Conservation (phyloP, 352 stramenopile genomes). For the Lagenidium giganteum region DNA sequence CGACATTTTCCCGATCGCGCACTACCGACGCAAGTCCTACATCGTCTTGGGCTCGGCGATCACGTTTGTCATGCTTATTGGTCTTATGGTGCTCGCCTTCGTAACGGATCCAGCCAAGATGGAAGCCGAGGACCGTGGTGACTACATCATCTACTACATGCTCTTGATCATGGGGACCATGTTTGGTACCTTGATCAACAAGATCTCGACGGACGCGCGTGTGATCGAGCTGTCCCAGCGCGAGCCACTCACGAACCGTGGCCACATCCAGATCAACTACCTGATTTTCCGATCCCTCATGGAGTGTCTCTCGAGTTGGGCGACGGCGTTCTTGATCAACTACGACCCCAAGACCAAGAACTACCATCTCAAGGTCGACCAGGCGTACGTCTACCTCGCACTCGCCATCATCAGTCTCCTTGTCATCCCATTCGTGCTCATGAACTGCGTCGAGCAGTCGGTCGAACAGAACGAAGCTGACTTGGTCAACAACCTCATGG, state of each 20-base stretch:
- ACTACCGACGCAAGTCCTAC: conserved; percentile 88
- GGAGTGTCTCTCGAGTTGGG: conserved; percentile 44
- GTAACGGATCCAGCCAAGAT: conserved; percentile 39
- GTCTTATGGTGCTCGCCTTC: conserved; percentile 37
- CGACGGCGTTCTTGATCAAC: conserved; percentile 35
- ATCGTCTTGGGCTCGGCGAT: conserved; percentile 76
- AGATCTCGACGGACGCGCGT: conserved; percentile 79
- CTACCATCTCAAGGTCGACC: conserved; percentile 43
- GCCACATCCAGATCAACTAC: conserved; percentile 75
- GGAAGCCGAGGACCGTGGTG: conserved; percentile 18
- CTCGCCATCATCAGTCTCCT: conserved; percentile 49
- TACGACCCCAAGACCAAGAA: conserved; percentile 36
- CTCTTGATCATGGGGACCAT: conserved; percentile 73
- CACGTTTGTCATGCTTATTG: conserved; percentile 40
- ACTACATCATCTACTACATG: conserved; percentile 41
- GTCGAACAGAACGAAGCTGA: conserved; percentile 23
- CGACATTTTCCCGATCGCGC: conserved; percentile 80
- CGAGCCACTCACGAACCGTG: conserved; percentile 60
- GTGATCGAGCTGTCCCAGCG: conserved; percentile 78
- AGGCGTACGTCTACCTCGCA: conserved; percentile 40
- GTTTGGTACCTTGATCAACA: conserved; percentile 78
- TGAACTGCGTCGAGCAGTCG: conserved; percentile 51
- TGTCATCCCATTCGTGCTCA: conserved; percentile 54
- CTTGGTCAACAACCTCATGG: conserved; percentile 17
- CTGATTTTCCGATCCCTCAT: conserved; percentile 51